Evolutionary conservation across 2,329 filamentous ascomycete species (phyloP).

Genomic region (Akanthomyces dipterigenus): DNA sequence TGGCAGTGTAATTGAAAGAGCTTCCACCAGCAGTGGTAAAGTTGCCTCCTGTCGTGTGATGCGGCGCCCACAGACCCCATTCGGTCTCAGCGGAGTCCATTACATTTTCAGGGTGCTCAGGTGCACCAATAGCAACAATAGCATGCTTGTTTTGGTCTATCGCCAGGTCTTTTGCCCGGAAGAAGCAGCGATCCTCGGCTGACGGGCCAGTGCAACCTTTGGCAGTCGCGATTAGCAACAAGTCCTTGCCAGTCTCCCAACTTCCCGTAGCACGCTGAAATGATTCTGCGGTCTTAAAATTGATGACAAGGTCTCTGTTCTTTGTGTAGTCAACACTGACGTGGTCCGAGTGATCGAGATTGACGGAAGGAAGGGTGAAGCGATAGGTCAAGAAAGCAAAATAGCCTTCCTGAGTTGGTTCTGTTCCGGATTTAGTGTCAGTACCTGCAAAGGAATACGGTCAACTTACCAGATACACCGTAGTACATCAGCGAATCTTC

Average conservation of each 20-base stretch:
- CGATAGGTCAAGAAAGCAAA: slow-evolving; percentile 23
- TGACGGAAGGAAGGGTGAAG: slow-evolving; percentile 23
- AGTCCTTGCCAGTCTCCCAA: slow-evolving; percentile 17
- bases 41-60: background rate
- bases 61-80: slow-evolving; percentile 21
- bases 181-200: slow-evolving; percentile 24
- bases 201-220: slow-evolving; percentile 21
- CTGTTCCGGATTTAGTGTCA: slow-evolving; percentile 11
- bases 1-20: slow-evolving; percentile 16
- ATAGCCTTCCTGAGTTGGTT: slow-evolving; percentile 18
- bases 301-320: slow-evolving; percentile 9
- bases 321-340: slow-evolving; percentile 13
- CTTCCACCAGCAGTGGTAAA: slow-evolving; percentile 12
- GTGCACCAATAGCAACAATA: slow-evolving; percentile 17
- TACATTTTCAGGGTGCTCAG: slow-evolving; percentile 18
- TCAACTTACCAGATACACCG: slow-evolving; percentile 15
- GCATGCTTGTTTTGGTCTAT: slow-evolving; percentile 13
- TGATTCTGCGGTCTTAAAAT: slow-evolving; percentile 18
- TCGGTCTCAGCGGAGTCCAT: slow-evolving; percentile 18
- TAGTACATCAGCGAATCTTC: slow-evolving; percentile 21
- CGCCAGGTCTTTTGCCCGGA: slow-evolving; percentile 18
- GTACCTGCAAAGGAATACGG: too few species aligned
- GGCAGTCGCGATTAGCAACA: slow-evolving; percentile 22
- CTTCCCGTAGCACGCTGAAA: slow-evolving; percentile 18
- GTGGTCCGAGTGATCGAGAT: slow-evolving; percentile 23